Conservation (phyloP, 2,329 filamentous ascomycete species). For the Xylariaceae sp. region DNA sequence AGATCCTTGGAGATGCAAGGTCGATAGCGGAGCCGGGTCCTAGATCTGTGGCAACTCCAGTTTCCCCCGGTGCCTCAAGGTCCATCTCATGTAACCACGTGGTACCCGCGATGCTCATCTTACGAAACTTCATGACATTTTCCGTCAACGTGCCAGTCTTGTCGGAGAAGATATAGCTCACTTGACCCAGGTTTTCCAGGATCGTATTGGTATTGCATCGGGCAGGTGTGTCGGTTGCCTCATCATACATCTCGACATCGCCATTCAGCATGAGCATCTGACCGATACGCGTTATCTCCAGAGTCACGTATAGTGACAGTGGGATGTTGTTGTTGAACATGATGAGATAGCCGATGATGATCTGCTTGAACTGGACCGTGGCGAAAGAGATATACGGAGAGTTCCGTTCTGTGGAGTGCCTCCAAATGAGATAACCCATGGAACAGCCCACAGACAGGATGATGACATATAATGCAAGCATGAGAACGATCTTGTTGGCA, state of each 20-base stretch:
- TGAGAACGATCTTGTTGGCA: slow-evolving; percentile 74
- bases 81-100: slow-evolving; percentile 83
- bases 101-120: slow-evolving; percentile 81
- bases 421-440: slow-evolving; percentile 76
- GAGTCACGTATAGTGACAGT: slow-evolving; percentile 79
- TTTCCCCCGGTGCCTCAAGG: slow-evolving; percentile 26
- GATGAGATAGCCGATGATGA: slow-evolving; percentile 85
- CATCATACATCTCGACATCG: slow-evolving; percentile 88
- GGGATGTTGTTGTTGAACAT: slow-evolving; percentile 97
- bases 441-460: slow-evolving; percentile 74
- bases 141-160: slow-evolving; percentile 94
- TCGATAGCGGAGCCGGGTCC: not conserved
- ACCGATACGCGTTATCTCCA: slow-evolving; percentile 79
- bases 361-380: slow-evolving; percentile 67
- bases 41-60: not conserved
- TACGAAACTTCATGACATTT: slow-evolving; percentile 92
- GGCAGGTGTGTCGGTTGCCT: slow-evolving; percentile 74
- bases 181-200: slow-evolving; percentile 85
- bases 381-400: slow-evolving; percentile 72
- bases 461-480: slow-evolving; percentile 74
- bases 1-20: slow-evolving; percentile 10
- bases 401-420: slow-evolving; percentile 52
- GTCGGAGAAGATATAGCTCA: slow-evolving; percentile 86
- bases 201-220: slow-evolving; percentile 91
- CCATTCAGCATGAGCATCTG: slow-evolving; percentile 70